phyloP scores from a whole-genome alignment of 2,329 filamentous ascomycete genomes.

The Fusarium paranaense region DNA sequence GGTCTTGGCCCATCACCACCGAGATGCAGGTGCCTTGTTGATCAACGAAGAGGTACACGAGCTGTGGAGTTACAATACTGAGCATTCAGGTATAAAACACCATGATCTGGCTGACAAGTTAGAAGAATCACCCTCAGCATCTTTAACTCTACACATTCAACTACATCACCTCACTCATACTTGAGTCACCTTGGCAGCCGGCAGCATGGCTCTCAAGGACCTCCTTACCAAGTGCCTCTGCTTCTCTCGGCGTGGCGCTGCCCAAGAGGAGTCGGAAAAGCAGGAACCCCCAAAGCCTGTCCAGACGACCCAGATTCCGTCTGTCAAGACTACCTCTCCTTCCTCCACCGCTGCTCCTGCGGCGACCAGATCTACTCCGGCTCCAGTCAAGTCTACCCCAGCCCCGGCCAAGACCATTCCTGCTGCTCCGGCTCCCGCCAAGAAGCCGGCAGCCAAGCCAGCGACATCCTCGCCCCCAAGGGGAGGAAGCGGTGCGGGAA shows the following conservation, averaged over 20 bases:
- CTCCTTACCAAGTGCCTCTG: slow-evolving; percentile 11
- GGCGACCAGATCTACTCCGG: not conserved
- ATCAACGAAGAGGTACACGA: not conserved
- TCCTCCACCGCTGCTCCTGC: not conserved
- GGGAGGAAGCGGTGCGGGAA: not conserved
- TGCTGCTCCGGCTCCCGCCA: not conserved
- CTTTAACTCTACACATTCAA: not conserved
- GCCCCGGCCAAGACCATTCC: not conserved
- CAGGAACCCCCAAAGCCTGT: not conserved
- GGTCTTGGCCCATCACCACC: not conserved
- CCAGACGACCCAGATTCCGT: not conserved
- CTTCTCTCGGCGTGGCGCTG: not conserved
- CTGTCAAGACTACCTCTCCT: not conserved
- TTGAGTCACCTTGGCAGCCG: not conserved
- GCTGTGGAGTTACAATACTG: not conserved
- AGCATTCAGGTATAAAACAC: not conserved
- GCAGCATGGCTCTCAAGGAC: slow-evolving; percentile 14
- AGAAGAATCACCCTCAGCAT: not conserved
- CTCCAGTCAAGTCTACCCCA: not conserved
- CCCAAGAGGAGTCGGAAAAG: slow-evolving; percentile 9
- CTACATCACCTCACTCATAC: too few relatives aligned
- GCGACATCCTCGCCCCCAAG: not conserved
- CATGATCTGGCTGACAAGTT: not conserved
- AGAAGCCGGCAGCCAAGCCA: not conserved
- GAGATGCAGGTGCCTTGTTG: not conserved